These are phyloP conservation scores for Mycena indigotica DNA, from an alignment of 768 basidiomycete genomes.

Conservation along the genomic window DNA sequence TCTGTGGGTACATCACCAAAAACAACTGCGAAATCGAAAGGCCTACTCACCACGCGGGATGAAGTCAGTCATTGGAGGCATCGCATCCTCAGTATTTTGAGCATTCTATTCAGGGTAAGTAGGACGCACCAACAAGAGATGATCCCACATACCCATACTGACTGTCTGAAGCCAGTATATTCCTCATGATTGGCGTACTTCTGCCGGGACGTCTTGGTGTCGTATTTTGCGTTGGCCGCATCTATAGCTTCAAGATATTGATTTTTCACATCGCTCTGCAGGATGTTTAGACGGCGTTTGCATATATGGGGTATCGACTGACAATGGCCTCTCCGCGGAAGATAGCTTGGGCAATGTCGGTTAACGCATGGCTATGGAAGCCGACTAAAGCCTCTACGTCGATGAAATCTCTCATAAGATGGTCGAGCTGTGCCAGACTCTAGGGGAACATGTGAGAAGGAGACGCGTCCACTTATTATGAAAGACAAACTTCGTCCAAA, in stretches of 20 bases:
- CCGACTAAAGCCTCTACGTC: slow-evolving; percentile 67
- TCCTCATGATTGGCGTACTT: slow-evolving; percentile 68
- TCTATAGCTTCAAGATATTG: slow-evolving; percentile 53
- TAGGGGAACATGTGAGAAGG: slow-evolving; percentile 27
- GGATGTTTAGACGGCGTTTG: neutral
- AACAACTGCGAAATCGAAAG: neutral
- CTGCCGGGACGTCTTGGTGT: slow-evolving; percentile 68
- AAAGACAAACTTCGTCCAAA: slow-evolving; percentile 48
- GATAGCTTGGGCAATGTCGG: slow-evolving; percentile 58
- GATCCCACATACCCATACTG: slow-evolving; percentile 60
- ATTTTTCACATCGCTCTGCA: slow-evolving; percentile 53
- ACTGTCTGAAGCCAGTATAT: slow-evolving; percentile 65
- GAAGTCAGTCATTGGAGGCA: slow-evolving; percentile 78
- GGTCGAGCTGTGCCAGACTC: slow-evolving; percentile 64
- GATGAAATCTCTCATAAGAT: slow-evolving; percentile 66
- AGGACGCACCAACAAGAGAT: neutral
- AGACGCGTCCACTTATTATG: neutral
- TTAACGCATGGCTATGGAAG: slow-evolving; percentile 55
- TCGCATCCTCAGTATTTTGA: slow-evolving; percentile 61
- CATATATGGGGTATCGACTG: slow-evolving; percentile 29
- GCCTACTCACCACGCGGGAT: slow-evolving; percentile 62
- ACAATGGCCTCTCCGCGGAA: slow-evolving; percentile 62
- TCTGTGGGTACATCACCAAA: slow-evolving; percentile 46
- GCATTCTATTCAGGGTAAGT: slow-evolving; percentile 52
- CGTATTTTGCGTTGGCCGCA: slow-evolving; percentile 48